Conservation (phyloP, 371 early-diverging fungal species). For the Parasitella parasitica region DNA sequence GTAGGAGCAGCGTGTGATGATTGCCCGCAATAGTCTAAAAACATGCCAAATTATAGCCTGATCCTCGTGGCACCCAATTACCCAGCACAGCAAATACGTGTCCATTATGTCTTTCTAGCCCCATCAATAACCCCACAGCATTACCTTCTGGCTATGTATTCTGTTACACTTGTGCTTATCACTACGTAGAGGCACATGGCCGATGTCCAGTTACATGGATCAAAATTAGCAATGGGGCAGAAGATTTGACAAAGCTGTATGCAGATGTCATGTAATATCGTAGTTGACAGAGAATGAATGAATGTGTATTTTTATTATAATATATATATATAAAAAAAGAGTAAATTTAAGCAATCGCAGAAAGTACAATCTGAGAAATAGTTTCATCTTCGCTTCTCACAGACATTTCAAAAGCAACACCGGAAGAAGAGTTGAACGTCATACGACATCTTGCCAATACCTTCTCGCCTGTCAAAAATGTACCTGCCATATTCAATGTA, state of each 20-base stretch:
- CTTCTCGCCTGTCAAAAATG: slow-evolving; percentile 76
- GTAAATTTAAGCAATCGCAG: slow-evolving; percentile 64
- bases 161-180: slow-evolving; percentile 80
- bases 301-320: not conserved
- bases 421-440: slow-evolving; percentile 80
- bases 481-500: slow-evolving; percentile 82
- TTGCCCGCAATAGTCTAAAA: not conserved
- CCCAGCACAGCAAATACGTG: slow-evolving; percentile 75
- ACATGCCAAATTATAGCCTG: slow-evolving; percentile 53
- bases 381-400: slow-evolving; percentile 73
- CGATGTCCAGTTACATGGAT: slow-evolving; percentile 76
- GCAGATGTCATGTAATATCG: slow-evolving; percentile 38
- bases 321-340: not conserved
- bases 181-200: slow-evolving; percentile 62
- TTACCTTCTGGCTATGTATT: slow-evolving; percentile 81
- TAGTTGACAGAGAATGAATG: not conserved
- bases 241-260: slow-evolving; percentile 63
- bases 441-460: slow-evolving; percentile 83
- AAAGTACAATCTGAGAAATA: slow-evolving; percentile 74
- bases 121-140: slow-evolving; percentile 84
- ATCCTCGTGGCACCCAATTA: slow-evolving; percentile 73
- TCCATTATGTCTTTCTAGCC: slow-evolving; percentile 69
- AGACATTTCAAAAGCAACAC: slow-evolving; percentile 90
- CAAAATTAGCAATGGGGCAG: slow-evolving; percentile 33
- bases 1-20: no score